Base-by-base conservation (phyloP, 768 basidiomycete genomes). In the Solioccasus polychromus region DNA sequence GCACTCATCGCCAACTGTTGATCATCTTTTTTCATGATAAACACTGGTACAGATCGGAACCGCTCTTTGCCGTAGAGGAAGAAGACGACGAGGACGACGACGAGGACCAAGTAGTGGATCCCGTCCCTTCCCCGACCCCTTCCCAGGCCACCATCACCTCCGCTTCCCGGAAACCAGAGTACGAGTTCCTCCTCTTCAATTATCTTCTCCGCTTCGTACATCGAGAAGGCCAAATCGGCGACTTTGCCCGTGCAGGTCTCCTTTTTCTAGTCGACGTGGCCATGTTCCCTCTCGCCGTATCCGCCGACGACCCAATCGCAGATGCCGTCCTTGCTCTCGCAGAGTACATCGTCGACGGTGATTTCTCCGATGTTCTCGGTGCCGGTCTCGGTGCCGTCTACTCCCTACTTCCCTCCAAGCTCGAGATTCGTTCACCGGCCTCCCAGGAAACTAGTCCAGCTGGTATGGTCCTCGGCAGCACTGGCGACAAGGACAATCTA, bases 11-110 rank as follows among this genome's bases (percentile, higher is more conserved):
- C 30, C 90, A 93, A 57, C 73, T 98, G 2, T 80, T 98, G 30
- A 88, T 96, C 79, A 95, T 98, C 52, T 97, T 97, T 72, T 95
- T 98, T 63, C 92, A 94, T 58, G 92, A 95, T 63, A 93, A 89
- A 59, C 83, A 89, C 54, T 90, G 89, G 83, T 85, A 83, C 60
- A 82, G 74, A 9, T 83, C 85, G 6, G 84, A 89, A 50, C 83
- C 86, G 9, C 60, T 89, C 34, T 88, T 85, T 51, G 70, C 83
- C 31, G 80, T 86, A 2, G 85, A 88, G 51, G 89, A 91, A 60
- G 82, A 83, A 30, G 83, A 85, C 0, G 87, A 71, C 0, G 80
- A 79, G 2, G 78, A 76, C 0, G 73, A 73, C 0, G 64, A 63
- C 0, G 57, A 58, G 10, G 59, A 52, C n/a, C 14, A 44, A 2